These are phyloP conservation scores for Ogataea parapolymorpha DNA, from an alignment of 805 yeast species.

Conservation along the genomic window DNA sequence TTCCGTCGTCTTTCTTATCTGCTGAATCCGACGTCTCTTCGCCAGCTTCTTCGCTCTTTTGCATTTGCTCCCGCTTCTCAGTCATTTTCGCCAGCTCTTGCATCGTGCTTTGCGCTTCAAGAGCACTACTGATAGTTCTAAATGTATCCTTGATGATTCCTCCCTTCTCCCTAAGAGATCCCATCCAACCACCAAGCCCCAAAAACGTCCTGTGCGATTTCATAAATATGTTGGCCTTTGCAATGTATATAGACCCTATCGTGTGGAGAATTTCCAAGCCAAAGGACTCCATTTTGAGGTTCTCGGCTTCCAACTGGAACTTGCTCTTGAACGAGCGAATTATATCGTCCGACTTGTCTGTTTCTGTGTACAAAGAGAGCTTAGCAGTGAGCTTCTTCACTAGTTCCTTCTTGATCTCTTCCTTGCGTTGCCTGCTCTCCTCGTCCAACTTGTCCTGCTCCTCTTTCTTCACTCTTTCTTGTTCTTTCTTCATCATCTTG, in stretches of 20 bases:
- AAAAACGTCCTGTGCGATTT: conserved; percentile 69
- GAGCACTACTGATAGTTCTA: conserved; percentile 74
- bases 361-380: conserved; percentile 48
- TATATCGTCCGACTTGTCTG: conserved; percentile 61
- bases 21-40: conserved; percentile 1
- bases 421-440: conserved; percentile 63
- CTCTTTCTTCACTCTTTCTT: conserved; percentile 41
- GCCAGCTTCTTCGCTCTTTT: conserved; percentile 27
- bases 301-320: conserved; percentile 63
- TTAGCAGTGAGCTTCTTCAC: conserved; percentile 45
- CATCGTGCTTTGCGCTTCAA: conserved; percentile 82
- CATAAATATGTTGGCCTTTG: conserved; percentile 70
- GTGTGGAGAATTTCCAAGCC: conserved; percentile 85
- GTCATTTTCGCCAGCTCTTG: conserved; percentile 73
- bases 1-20: conserved; percentile 4
- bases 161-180: conserved; percentile 81
- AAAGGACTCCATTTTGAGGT: conserved; percentile 89
- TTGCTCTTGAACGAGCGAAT: conserved; percentile 51
- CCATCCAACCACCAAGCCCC: conserved; percentile 82
- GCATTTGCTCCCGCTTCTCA: conserved; percentile 39
- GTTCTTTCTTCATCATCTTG: conserved; percentile 29
- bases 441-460: conserved; percentile 67
- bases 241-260: conserved; percentile 74
- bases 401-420: conserved; percentile 49
- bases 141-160: conserved; percentile 79